A percentile compares a stretch with the other conserved stretches of the same genome.
These are phyloP conservation scores for Pseudogymnoascus sp. DNA, from an alignment of 2,329 filamentous ascomycete species.

Conservation along the genomic window DNA sequence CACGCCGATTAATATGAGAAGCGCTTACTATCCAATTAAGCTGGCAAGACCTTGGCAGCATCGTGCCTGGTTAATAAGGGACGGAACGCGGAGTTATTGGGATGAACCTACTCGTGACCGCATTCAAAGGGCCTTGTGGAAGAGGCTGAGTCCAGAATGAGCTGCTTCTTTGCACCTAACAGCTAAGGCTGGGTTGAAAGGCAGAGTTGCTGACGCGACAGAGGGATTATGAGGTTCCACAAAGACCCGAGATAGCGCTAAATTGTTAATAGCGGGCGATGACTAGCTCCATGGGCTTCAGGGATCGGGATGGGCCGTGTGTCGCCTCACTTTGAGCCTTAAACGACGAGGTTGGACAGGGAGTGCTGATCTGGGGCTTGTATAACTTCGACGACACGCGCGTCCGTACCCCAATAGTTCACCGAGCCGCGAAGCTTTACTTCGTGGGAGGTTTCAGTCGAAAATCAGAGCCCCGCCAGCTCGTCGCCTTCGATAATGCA, in stretches of 20 bases:
- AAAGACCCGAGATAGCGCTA: not conserved
- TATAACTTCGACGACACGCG: not conserved
- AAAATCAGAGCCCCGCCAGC: not conserved
- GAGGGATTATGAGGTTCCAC: not conserved
- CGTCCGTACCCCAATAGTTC: not conserved
- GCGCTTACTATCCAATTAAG: conserved; percentile 6
- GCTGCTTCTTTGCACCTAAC: not conserved
- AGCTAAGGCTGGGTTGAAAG: not conserved
- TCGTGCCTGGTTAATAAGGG: not conserved
- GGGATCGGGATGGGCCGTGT: conserved; percentile 8
- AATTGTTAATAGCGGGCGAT: not conserved
- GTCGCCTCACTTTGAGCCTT: conserved; percentile 8
- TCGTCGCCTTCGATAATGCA: not conserved
- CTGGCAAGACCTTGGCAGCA: not conserved
- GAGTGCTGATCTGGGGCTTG: not conserved
- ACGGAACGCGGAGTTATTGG: not conserved
- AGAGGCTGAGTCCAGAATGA: not conserved
- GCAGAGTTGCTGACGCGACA: not conserved
- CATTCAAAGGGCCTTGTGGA: not conserved
- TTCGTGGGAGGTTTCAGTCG: not conserved
- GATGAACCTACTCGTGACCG: not conserved
- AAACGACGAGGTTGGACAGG: conserved; percentile 1
- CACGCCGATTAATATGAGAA: conserved; percentile 2
- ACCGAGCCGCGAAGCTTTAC: not conserved
- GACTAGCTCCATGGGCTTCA: conserved; percentile 5